Conservation (phyloP, 805 yeast genomes). For the Wickerhamiella azymoides region DNA sequence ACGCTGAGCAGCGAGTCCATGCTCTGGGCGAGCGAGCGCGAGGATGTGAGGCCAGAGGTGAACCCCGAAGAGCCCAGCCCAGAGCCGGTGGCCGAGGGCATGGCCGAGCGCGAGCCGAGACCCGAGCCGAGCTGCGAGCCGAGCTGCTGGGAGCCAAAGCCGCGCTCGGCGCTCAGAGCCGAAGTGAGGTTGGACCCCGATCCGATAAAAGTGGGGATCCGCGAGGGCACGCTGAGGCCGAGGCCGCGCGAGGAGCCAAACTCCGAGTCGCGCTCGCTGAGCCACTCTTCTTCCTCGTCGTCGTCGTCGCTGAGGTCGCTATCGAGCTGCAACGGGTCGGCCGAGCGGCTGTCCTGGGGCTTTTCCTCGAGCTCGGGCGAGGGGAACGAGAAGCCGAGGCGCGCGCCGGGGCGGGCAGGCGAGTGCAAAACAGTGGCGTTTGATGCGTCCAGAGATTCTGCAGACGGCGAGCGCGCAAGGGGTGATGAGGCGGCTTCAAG, state of each 20-base stretch:
- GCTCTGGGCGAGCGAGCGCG: background rate
- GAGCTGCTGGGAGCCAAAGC: background rate
- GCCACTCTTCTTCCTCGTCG: conserved; percentile 2
- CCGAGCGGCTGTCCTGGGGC: background rate
- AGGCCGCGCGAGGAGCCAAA: background rate
- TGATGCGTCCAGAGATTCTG: background rate
- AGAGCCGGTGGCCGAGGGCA: background rate
- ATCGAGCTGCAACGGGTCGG: background rate
- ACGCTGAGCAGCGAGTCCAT: conserved; percentile 4
- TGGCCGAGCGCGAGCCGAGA: background rate
- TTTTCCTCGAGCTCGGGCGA: conserved; percentile 5
- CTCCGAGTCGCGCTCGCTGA: conserved; percentile 5
- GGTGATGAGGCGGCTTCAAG: no score
- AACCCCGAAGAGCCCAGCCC: background rate
- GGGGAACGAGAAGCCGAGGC: background rate
- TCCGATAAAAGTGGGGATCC: conserved; percentile 1
- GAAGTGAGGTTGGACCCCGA: background rate
- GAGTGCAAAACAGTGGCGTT: background rate
- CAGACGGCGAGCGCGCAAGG: no score
- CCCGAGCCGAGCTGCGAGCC: background rate
- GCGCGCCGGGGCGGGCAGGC: conserved; percentile 4
- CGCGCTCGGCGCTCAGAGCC: no score
- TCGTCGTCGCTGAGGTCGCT: conserved; percentile 6
- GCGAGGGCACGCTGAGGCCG: background rate
- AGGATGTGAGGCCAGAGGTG: background rate